Evolutionary conservation across 129 eudicot species (phyloP).

Genomic region (Centrapalus pauciflorus): DNA sequence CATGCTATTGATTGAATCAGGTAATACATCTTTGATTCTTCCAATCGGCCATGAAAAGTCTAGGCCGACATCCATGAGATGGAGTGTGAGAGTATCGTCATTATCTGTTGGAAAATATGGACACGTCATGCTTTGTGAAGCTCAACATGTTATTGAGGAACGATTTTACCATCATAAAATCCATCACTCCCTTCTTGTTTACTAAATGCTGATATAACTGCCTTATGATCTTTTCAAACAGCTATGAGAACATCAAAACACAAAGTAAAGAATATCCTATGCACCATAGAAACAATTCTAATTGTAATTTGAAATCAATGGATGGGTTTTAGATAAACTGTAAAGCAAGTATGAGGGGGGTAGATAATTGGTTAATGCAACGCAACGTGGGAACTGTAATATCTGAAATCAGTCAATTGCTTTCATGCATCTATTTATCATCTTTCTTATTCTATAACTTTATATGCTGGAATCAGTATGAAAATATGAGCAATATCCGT

Average conservation of each 20-base stretch:
- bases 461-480: neutral
- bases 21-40: slow-evolving; percentile 58
- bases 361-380: neutral
- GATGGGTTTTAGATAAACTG: neutral
- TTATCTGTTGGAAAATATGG: slow-evolving; percentile 33
- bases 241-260: no score
- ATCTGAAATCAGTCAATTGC: neutral
- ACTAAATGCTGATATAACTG: neutral
- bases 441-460: neutral
- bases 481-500: neutral
- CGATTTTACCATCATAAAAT: neutral
- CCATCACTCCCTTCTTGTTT: neutral
- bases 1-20: slow-evolving; percentile 30
- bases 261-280: neutral
- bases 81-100: slow-evolving; percentile 62
- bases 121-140: neutral
- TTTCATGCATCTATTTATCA: neutral
- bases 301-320: neutral
- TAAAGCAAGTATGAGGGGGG: neutral
- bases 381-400: neutral
- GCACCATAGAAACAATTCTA: neutral
- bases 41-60: slow-evolving; percentile 83
- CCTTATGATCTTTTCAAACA: slow-evolving; percentile 6
- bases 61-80: slow-evolving; percentile 70
- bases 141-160: neutral